phyloP scores from a whole-genome alignment of 176 grass and related monocot genomes.

The Juncus effusus region DNA sequence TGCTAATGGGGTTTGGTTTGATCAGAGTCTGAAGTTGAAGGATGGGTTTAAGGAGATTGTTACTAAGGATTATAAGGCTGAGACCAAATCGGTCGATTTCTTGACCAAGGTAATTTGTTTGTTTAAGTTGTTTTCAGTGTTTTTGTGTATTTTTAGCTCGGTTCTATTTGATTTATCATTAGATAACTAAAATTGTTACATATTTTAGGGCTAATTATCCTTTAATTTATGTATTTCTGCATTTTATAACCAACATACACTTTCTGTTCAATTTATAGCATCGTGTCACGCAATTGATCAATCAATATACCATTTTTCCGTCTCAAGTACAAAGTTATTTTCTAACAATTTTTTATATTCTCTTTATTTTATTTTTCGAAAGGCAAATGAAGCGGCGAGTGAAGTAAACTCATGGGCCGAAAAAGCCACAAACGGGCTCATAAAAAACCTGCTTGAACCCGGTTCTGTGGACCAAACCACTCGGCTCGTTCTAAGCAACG shows the following conservation, averaged over 20 bases:
- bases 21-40: slow-evolving; percentile 42
- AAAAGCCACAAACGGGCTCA: slow-evolving; percentile 49
- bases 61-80: slow-evolving; percentile 40
- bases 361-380: slow-evolving; percentile 3
- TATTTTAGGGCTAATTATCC: no score
- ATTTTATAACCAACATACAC: no score
- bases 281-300: no score
- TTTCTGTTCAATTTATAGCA: no score
- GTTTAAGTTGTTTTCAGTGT: no score
- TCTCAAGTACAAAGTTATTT: no score
- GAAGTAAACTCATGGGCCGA: slow-evolving; percentile 78
- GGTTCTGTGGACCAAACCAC: slow-evolving; percentile 44
- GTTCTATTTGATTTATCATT: no score
- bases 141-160: no score
- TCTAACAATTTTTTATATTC: no score
- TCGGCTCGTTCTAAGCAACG: slow-evolving; percentile 67
- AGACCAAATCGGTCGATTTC: slow-evolving; percentile 47
- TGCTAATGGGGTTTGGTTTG: slow-evolving; percentile 56
- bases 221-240: no score
- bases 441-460: slow-evolving; percentile 55
- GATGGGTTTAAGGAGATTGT: slow-evolving; percentile 37
- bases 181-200: no score
- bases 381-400: slow-evolving; percentile 51
- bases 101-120: slow-evolving; percentile 38
- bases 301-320: no score